A percentile compares a stretch with the other conserved stretches of the same genome.
phyloP scores from a whole-genome alignment of 805 yeast genomes.

The Sugiyamaella smithiae region DNA sequence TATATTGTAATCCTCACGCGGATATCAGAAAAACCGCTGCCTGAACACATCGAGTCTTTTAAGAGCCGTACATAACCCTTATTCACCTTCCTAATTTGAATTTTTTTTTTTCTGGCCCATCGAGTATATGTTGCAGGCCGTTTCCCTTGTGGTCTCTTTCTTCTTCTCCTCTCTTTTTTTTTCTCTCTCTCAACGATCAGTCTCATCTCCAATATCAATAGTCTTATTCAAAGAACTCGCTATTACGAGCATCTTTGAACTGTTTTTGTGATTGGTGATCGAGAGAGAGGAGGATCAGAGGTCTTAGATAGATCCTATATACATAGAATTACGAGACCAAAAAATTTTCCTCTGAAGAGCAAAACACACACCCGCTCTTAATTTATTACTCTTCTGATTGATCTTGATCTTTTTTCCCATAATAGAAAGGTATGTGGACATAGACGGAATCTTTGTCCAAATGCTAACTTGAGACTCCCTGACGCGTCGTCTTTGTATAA shows the following conservation, averaged over 20 bases:
- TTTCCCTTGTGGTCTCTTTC: constrained; percentile 7
- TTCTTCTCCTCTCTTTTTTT: constrained; percentile 11
- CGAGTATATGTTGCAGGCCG: constrained; percentile 6
- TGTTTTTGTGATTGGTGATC: constrained; percentile 1
- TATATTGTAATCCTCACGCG: no score
- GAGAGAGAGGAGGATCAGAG: constrained; percentile 7
- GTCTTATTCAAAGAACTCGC: not conserved
- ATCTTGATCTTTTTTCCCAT: not conserved
- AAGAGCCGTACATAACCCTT: constrained; percentile 5
- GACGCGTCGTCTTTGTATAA: no score
- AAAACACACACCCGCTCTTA: not conserved
- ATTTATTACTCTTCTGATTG: constrained; percentile 1
- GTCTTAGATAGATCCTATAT: constrained; percentile 2
- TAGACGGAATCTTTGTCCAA: no score
- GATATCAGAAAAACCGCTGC: no score
- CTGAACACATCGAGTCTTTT: no score
- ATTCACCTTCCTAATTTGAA: not conserved
- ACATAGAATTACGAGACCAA: not conserved
- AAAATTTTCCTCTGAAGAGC: not conserved
- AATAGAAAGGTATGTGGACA: not conserved
- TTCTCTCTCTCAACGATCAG: constrained; percentile 6
- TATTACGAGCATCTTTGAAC: not conserved
- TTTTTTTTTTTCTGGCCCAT: constrained; percentile 5
- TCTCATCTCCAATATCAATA: constrained; percentile 2
- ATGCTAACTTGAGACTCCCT: constrained; percentile 1